Conservation (phyloP, 345 rosid species). For the Eucalyptus camaldulensis region DNA sequence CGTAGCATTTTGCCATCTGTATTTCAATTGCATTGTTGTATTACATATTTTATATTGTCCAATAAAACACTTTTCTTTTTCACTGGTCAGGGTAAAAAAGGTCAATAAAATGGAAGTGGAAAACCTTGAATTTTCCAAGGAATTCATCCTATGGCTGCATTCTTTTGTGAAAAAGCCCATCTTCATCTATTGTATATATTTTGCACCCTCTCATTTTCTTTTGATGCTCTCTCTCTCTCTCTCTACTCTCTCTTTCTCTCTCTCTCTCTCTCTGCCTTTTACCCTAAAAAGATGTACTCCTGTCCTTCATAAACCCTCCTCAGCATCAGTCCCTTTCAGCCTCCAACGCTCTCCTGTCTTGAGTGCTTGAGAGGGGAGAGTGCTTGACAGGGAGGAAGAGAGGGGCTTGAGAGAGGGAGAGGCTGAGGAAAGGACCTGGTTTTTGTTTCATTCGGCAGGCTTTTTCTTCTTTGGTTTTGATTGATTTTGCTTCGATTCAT, state of each 20-base stretch:
- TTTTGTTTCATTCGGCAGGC: not conserved
- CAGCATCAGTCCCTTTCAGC: slow-evolving; percentile 16
- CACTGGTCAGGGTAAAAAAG: not conserved
- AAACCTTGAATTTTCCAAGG: not conserved
- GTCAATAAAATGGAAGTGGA: not conserved
- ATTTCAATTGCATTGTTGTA: not conserved
- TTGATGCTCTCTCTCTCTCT: not conserved
- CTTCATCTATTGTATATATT: not conserved
- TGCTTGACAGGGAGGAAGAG: not conserved
- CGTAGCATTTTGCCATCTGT: fast-evolving
- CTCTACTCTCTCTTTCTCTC: not conserved
- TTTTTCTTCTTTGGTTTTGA: not conserved
- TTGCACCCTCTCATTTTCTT: not conserved
- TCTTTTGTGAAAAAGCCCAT: not conserved
- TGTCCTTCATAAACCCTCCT: slow-evolving; percentile 34
- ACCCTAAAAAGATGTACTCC: not conserved
- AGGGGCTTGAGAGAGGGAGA: not conserved
- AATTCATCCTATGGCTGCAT: not conserved
- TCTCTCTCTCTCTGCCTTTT: not conserved
- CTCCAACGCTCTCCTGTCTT: not conserved
- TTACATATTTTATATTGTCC: not conserved
- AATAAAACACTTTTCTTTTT: not conserved
- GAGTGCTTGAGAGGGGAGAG: not conserved
- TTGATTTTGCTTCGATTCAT: not conserved
- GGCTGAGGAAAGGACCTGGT: not conserved